Base-by-base conservation (phyloP, 306 rosid genomes). In the Cyclanthera cordifolia region DNA sequence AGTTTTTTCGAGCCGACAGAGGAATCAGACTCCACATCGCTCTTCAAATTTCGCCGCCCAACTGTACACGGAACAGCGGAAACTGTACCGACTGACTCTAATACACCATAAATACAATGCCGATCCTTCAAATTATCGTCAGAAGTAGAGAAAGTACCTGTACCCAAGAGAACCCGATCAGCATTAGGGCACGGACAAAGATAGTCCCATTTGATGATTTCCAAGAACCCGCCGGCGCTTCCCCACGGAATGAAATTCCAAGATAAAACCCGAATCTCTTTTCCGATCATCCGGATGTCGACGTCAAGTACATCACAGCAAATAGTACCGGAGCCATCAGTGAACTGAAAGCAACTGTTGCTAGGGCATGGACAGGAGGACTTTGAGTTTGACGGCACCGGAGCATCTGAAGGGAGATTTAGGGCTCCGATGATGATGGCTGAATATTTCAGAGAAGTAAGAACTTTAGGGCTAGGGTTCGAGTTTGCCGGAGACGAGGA, bases 241-340 rank as follows among this genome's bases (percentile, higher is more conserved):
- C 84, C 87, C 49, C 73, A 66, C 1, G 96, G 96, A 71, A 93
- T 67, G 85, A 93, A 89, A 75, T 93, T 93, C 89, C 95, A 93
- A 32, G 91, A 80, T 6, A 81, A 77, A 27, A 83, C 84, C 8
- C 70, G 78, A 70, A 89, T 84, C 64, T 76, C 73, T 63, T 59
- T 79, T 4, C 83, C 83, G 0, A 89, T 46, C 5, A 82, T 80
- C 39, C 53, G 39, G 6, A 79, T 46, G 25, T 80, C 82, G 32
- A 85, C 79, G 52, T 75, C 76, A 54, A 93, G 86, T 71, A 93
- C 39, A 74, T 93, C 96, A 66, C 98, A 93, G 78, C 98, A 93
- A 53, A 89, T 50, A 0, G 86, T 66, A 70, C 78, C 81, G 23
- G 88, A 83, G 32, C 68, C 77, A 68, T 93, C 95, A 17, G 91